phyloP scores from a whole-genome alignment of 2,329 filamentous ascomycete species.

The Magnaporthales sp. region DNA sequence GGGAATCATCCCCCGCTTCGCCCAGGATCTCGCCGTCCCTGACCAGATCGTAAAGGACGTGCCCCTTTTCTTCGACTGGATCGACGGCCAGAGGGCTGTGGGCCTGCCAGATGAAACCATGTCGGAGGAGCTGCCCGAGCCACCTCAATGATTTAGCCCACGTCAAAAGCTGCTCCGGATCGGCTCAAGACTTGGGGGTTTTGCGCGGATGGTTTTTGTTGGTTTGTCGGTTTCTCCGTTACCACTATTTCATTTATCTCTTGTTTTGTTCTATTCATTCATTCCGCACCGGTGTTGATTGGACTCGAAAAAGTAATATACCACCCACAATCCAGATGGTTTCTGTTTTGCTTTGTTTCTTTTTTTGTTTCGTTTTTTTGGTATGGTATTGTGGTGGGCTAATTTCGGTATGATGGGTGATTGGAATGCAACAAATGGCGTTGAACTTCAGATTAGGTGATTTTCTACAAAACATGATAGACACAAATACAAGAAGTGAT shows the following conservation, averaged over 20 bases:
- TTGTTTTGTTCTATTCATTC: not conserved
- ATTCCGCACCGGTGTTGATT: not conserved
- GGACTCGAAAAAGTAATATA: not conserved
- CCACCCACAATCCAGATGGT: not conserved
- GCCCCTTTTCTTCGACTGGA: slow-evolving; percentile 56
- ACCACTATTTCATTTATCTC: not conserved
- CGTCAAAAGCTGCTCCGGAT: not conserved
- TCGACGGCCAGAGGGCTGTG: not conserved
- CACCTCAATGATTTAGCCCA: not conserved
- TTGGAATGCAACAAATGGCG: not conserved
- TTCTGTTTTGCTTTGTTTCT: not conserved
- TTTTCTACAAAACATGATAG: not conserved
- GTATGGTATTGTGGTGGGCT: not conserved
- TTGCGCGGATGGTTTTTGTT: not conserved
- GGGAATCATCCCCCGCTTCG: slow-evolving; percentile 55
- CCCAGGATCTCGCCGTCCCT: slow-evolving; percentile 57
- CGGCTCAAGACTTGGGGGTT: not conserved
- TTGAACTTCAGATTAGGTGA: not conserved
- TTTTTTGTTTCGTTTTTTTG: not conserved
- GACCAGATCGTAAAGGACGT: slow-evolving; percentile 63
- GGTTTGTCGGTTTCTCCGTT: not conserved
- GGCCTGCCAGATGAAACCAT: not conserved
- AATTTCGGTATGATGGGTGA: not conserved
- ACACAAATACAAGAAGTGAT: not conserved
- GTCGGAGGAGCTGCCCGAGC: not conserved